Base-by-base conservation (phyloP, 2,329 filamentous ascomycete species). In the Onygena corvina region DNA sequence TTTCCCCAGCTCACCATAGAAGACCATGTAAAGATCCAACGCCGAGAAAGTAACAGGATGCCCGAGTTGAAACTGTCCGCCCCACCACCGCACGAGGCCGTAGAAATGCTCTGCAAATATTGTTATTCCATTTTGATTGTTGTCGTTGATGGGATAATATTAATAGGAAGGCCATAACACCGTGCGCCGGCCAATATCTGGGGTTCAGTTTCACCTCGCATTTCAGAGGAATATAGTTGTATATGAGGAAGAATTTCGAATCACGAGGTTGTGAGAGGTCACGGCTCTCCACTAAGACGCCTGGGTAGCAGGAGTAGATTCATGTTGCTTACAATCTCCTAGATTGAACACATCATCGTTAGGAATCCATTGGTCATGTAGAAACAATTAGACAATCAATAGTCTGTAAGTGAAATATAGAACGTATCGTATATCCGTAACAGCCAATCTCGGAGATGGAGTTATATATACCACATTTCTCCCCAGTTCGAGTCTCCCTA, bases 401-500 rank as follows among this genome's bases (percentile, higher is more conserved):
- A 12, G 42, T 2, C n/a, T 18, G 21, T 29, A 25, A 34, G 21
- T 25, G 27, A 46, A 18, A 46, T 7, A 33, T 9, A n/a, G 20
- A 42, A 23, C 4, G 6, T 23, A 12, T 12, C 23, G 5, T 5
- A 42, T 42, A 42, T 42, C 9, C 2, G 18, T 42, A 25, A 14
- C 21, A 42, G 12, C 20, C 23, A 42, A 4, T 9, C 2, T 21
- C 11, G 14, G 27, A 34, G 16, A 46, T 4, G 6, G n/a, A 36
- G n/a, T 8, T 11, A 38, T 27, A 45, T 31, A 29, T 50, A 59
- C 58, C 58, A 48, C 58, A 59, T 20, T 59, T 56, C 16, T 55
- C 54, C 42, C 57, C 53, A 18, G 54, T 52, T 20, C 56, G 56
- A 30, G 50, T 53, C 48, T 58, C 58, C 36, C 58, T 59, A 40